Percentiles rank a stretch among this genome's conserved stretches.
Evolutionary conservation across 805 yeast genomes (phyloP).

Genomic region (Metschnikowia sp.): DNA sequence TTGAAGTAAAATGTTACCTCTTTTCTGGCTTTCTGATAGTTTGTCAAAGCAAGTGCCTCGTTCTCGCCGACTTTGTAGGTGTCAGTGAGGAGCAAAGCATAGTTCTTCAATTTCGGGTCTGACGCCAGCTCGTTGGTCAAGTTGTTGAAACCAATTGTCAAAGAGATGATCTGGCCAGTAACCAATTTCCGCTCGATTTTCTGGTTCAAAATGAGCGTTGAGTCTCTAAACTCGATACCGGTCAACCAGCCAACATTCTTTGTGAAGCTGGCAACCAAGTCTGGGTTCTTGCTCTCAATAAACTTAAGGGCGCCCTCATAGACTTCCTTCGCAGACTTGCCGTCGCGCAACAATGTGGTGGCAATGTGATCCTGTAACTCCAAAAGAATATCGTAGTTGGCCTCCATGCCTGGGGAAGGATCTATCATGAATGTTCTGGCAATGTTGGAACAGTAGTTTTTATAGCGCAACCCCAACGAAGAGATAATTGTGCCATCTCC

Average conservation of each 20-base stretch:
- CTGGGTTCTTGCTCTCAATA: slow-evolving; percentile 60
- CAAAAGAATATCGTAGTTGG: slow-evolving; percentile 73
- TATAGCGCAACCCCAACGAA: slow-evolving; percentile 82
- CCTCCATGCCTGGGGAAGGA: slow-evolving; percentile 76
- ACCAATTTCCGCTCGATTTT: slow-evolving; percentile 66
- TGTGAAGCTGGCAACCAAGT: slow-evolving; percentile 59
- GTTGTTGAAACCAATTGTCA: slow-evolving; percentile 74
- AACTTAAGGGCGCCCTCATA: slow-evolving; percentile 61
- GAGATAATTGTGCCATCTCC: slow-evolving; percentile 77
- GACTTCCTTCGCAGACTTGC: slow-evolving; percentile 61
- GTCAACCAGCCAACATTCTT: slow-evolving; percentile 84
- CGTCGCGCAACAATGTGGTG: slow-evolving; percentile 54
- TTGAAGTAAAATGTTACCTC: slow-evolving; percentile 85
- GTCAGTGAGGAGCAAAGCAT: slow-evolving; percentile 75
- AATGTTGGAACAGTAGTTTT: slow-evolving; percentile 82
- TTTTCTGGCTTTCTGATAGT: slow-evolving; percentile 63
- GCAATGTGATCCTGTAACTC: slow-evolving; percentile 67
- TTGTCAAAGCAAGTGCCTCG: slow-evolving; percentile 67
- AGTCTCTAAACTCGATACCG: slow-evolving; percentile 87
- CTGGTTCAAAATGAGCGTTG: slow-evolving; percentile 65
- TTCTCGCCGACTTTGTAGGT: slow-evolving; percentile 67
- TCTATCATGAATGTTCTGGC: slow-evolving; percentile 88
- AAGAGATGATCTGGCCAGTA: slow-evolving; percentile 70
- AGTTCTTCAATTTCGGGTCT: slow-evolving; percentile 52
- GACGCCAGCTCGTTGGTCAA: slow-evolving; percentile 46